A percentile compares a stretch with the other conserved stretches of the same genome.
These are phyloP conservation scores for Huntiella abstrusa DNA, from an alignment of 2,329 filamentous ascomycete species.

Conservation along the genomic window DNA sequence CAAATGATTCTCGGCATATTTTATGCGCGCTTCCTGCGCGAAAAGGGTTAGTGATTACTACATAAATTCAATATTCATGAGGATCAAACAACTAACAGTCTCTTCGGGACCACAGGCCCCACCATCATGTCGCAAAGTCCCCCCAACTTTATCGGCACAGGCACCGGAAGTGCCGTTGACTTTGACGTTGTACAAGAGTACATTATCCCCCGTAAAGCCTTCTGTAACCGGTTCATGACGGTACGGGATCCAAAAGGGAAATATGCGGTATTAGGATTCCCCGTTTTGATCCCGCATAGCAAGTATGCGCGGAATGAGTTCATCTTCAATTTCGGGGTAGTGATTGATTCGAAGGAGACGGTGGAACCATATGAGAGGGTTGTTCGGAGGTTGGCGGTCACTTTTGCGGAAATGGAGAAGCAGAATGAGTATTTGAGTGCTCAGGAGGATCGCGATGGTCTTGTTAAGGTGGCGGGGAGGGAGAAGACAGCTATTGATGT, in stretches of 20 bases:
- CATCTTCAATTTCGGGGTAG: constrained; percentile 93
- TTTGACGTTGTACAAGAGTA: constrained; percentile 79
- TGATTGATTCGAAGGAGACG: constrained; percentile 48
- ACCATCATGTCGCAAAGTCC: constrained; percentile 28
- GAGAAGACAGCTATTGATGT: constrained; percentile 55
- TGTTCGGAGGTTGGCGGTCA: constrained; percentile 64
- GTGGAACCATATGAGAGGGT: constrained; percentile 68
- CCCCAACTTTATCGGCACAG: constrained; percentile 19
- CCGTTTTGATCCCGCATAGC: constrained; percentile 66
- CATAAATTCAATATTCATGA: neutral
- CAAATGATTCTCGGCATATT: constrained; percentile 52
- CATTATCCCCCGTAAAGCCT: constrained; percentile 84
- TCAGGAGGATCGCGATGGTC: constrained; percentile 24
- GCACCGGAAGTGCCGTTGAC: constrained; percentile 51
- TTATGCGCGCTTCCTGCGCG: constrained; percentile 48
- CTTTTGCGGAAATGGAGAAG: constrained; percentile 80
- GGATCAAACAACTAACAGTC: constrained; percentile 25
- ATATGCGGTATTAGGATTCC: constrained; percentile 69
- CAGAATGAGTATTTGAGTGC: constrained; percentile 67
- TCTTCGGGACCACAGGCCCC: constrained; percentile 41
- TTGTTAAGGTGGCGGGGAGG: constrained; percentile 17
- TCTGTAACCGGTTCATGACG: constrained; percentile 79
- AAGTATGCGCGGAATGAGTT: constrained; percentile 87
- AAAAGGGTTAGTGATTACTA: constrained; percentile 31
- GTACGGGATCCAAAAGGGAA: constrained; percentile 52